phyloP scores from a whole-genome alignment of 441 rosid species.

The Aquilaria agallochum region DNA sequence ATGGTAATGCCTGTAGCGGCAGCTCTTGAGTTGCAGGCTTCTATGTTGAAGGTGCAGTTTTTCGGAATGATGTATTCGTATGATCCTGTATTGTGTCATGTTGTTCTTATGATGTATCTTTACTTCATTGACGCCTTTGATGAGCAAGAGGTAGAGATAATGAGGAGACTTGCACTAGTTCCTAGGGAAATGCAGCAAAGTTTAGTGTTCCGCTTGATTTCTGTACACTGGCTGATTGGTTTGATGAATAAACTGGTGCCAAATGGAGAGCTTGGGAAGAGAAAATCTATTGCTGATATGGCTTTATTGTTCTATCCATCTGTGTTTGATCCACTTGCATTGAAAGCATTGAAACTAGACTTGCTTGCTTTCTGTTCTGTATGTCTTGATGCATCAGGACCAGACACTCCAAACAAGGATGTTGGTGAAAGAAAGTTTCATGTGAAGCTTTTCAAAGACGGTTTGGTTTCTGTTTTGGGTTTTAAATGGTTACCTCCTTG shows the following conservation, averaged over 20 bases:
- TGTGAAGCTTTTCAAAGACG: slow-evolving; percentile 54
- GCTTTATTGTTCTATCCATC: slow-evolving; percentile 63
- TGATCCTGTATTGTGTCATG: slow-evolving; percentile 75
- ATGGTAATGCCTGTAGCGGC: slow-evolving; percentile 75
- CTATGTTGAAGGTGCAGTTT: slow-evolving; percentile 92
- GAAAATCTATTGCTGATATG: slow-evolving; percentile 44
- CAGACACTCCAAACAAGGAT: slow-evolving; percentile 23
- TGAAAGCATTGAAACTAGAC: slow-evolving; percentile 86
- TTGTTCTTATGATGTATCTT: slow-evolving; percentile 58
- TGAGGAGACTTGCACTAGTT: slow-evolving; percentile 57
- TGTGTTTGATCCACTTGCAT: slow-evolving; percentile 86
- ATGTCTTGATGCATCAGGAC: slow-evolving; percentile 37
- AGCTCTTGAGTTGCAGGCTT: slow-evolving; percentile 78
- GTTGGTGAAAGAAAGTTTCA: slow-evolving; percentile 31
- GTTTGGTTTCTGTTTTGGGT: slow-evolving; percentile 72
- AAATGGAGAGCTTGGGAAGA: slow-evolving; percentile 44
- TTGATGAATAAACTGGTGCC: slow-evolving; percentile 45
- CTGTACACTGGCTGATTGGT: slow-evolving; percentile 81
- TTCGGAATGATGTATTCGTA: slow-evolving; percentile 79
- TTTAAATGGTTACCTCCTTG: slow-evolving; percentile 93
- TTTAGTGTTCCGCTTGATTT: slow-evolving; percentile 76
- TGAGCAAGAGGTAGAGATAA: slow-evolving; percentile 76
- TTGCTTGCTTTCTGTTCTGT: slow-evolving; percentile 63
- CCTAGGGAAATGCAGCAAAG: slow-evolving; percentile 62
- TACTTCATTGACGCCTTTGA: slow-evolving; percentile 61